These are phyloP conservation scores for Vitis hybrid DNA, from an alignment of 177 flowering plant species.

Conservation along the genomic window DNA sequence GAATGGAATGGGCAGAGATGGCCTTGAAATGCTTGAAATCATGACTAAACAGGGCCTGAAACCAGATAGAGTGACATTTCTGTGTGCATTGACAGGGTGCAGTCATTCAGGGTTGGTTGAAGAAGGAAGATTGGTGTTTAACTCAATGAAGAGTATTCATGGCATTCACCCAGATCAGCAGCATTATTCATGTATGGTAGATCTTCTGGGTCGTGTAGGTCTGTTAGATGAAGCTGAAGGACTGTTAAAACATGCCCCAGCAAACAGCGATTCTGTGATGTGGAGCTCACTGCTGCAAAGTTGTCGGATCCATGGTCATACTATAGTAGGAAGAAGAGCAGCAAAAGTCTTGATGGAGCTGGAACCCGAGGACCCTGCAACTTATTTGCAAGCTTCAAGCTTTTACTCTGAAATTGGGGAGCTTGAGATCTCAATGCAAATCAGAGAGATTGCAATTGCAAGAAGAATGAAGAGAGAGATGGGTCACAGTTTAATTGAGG, in stretches of 20 bases:
- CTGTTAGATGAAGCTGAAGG: constrained; percentile 62
- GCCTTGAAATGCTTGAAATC: constrained; percentile 40
- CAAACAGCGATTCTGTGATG: constrained; percentile 36
- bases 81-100: constrained; percentile 65
- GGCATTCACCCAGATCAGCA: constrained; percentile 47
- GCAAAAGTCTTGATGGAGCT: constrained; percentile 50
- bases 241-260: constrained; percentile 36
- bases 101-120: constrained; percentile 68
- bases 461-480: constrained; percentile 44
- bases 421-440: constrained; percentile 32
- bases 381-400: constrained; percentile 49
- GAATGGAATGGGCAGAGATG: constrained; percentile 62
- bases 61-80: constrained; percentile 67
- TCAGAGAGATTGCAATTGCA: constrained; percentile 39
- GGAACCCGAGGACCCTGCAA: constrained; percentile 50
- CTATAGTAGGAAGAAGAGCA: constrained; percentile 52
- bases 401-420: constrained; percentile 70
- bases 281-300: constrained; percentile 73
- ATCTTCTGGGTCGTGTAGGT: constrained; percentile 74
- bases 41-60: constrained; percentile 46
- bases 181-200: constrained; percentile 77
- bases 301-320: constrained; percentile 54
- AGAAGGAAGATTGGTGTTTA: constrained; percentile 55
- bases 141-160: constrained; percentile 42
- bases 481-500: constrained; percentile 53